Percentiles rank a stretch among this genome's conserved stretches.
phyloP scores from a whole-genome alignment of 768 basidiomycete genomes.

The Cystobasidium tubakii region DNA sequence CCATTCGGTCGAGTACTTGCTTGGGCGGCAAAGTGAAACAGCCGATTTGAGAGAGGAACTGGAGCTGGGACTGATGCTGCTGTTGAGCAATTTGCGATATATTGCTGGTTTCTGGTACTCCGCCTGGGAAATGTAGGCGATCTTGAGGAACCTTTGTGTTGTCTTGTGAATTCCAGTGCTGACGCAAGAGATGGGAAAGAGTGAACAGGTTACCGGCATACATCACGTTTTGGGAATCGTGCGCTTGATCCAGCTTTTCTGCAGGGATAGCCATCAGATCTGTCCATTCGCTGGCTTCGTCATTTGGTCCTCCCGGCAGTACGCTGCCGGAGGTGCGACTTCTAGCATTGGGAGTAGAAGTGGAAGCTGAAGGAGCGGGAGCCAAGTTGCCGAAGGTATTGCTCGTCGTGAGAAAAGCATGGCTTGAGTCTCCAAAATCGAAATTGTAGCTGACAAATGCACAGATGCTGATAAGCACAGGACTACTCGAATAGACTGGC shows the following conservation, averaged over 20 bases:
- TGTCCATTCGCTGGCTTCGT: background rate
- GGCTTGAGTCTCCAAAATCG: background rate
- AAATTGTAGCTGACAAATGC: background rate
- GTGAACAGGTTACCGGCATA: constrained; percentile 4
- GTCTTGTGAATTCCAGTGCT: constrained; percentile 13
- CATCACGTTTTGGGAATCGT: constrained; percentile 3
- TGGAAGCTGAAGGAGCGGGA: background rate
- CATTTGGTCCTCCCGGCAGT: background rate
- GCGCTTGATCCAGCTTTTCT: background rate
- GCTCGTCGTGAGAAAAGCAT: background rate
- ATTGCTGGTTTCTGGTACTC: background rate
- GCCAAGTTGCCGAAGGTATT: background rate
- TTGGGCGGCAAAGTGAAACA: constrained; percentile 6
- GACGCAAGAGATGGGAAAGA: constrained; percentile 1
- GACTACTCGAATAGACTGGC: too few species aligned
- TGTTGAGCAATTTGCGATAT: background rate
- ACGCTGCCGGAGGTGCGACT: too few species aligned
- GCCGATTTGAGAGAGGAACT: constrained; percentile 2
- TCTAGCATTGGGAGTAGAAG: background rate
- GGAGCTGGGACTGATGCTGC: constrained; percentile 1
- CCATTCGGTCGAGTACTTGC: background rate
- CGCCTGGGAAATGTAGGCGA: background rate
- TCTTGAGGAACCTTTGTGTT: background rate
- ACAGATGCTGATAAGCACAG: too few species aligned
- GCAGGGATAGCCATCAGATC: background rate